Conservation (phyloP, 352 stramenopile species). For the Saprolegnia parasitica region DNA sequence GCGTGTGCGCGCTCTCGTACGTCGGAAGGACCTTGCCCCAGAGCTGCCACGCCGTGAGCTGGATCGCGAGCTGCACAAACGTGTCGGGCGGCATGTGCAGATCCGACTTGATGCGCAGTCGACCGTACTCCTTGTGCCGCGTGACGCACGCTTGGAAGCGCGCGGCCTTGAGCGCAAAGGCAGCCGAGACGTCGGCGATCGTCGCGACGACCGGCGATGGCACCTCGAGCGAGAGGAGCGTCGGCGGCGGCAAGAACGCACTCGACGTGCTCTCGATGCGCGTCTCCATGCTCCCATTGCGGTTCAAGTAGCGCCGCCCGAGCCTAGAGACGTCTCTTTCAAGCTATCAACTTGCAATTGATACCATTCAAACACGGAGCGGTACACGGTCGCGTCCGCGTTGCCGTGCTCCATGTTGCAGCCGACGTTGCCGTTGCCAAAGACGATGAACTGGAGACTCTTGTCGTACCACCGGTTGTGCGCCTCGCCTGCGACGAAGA, state of each 20-base stretch:
- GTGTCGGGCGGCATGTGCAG: conserved; percentile 87
- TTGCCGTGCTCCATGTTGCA: conserved; percentile 93
- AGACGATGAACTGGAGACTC: conserved; percentile 92
- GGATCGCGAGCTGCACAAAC: conserved; percentile 93
- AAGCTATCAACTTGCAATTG: no score
- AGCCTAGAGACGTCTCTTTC: no score
- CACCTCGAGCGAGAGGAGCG: conserved; percentile 54
- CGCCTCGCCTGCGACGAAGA: conserved; percentile 30
- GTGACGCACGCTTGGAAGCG: conserved; percentile 77
- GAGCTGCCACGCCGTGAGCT: conserved; percentile 87
- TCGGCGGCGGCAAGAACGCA: conserved; percentile 48
- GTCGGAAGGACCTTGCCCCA: conserved; percentile 86
- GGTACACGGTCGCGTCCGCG: conserved; percentile 88
- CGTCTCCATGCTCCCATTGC: conserved; percentile 56
- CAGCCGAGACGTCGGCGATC: conserved; percentile 49
- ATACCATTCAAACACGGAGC: conserved; percentile 27
- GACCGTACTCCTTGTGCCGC: conserved; percentile 28
- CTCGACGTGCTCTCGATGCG: conserved; percentile 51
- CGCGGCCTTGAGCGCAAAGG: conserved; percentile 64
- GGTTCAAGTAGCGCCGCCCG: conserved; percentile 55
- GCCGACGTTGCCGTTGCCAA: conserved; percentile 90
- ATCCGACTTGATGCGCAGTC: conserved; percentile 13
- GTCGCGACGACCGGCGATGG: conserved; percentile 33
- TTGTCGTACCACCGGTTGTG: conserved; percentile 96
- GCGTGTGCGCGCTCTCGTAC: conserved; percentile 93